Percentiles rank a stretch among this genome's conserved stretches.
phyloP scores from a whole-genome alignment of 305 asterid species.

The Andrographis paniculata region DNA sequence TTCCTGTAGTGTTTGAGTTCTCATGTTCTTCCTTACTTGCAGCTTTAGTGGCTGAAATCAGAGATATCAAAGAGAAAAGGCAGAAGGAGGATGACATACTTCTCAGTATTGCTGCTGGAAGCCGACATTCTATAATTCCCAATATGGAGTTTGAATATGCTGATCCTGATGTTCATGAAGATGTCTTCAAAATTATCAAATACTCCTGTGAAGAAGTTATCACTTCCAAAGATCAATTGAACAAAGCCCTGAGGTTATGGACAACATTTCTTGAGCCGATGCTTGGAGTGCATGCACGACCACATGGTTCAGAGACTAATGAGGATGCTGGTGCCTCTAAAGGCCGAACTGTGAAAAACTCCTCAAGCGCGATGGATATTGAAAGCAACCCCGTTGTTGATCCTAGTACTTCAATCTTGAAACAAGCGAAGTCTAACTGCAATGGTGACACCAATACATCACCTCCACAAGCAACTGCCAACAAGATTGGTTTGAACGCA shows the following conservation, averaged over 20 bases:
- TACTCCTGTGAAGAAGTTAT: slow-evolving; percentile 93
- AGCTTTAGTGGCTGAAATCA: slow-evolving; percentile 85
- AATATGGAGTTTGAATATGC: slow-evolving; percentile 75
- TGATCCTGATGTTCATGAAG: slow-evolving; percentile 79
- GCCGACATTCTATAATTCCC: slow-evolving; percentile 57
- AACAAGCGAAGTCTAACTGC: slow-evolving; percentile 16
- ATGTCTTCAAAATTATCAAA: slow-evolving; percentile 69
- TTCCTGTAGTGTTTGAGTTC: too few species aligned
- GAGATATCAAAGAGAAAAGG: slow-evolving; percentile 77
- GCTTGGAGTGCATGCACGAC: slow-evolving; percentile 59
- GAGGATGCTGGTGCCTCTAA: background rate
- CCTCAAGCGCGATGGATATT: background rate
- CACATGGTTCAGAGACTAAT: slow-evolving; percentile 30
- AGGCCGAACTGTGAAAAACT: background rate
- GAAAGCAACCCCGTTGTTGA: background rate
- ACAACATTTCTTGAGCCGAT: slow-evolving; percentile 83
- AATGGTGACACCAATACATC: slow-evolving; percentile 32
- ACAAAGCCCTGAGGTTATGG: slow-evolving; percentile 81
- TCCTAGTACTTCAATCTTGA: background rate
- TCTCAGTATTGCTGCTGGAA: slow-evolving; percentile 82
- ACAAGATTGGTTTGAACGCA: slow-evolving; percentile 16
- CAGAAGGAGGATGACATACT: slow-evolving; percentile 78
- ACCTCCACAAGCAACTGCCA: background rate
- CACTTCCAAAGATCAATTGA: slow-evolving; percentile 80
- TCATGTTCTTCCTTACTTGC: slow-evolving; percentile 28